phyloP scores from a whole-genome alignment of 768 basidiomycete genomes.

The Tylopilus vinaceipallidus region DNA sequence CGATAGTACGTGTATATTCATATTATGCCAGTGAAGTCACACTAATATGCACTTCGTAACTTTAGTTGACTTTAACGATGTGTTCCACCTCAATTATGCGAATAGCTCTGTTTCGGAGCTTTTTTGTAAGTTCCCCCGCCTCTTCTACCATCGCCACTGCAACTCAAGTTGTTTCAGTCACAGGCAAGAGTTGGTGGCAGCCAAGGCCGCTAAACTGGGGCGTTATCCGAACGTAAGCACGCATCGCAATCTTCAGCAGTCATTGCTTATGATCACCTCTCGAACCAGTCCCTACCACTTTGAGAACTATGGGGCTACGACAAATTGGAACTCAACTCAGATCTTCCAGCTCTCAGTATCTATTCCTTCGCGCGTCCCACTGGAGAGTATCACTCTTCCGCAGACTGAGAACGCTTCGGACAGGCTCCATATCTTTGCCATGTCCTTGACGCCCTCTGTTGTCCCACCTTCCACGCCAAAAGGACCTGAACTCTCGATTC shows the following conservation, averaged over 20 bases:
- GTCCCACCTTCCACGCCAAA: slow-evolving; percentile 24
- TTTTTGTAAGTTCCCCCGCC: slow-evolving; percentile 28
- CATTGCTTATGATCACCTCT: not conserved
- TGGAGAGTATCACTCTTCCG: slow-evolving; percentile 47
- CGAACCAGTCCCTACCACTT: slow-evolving; percentile 45
- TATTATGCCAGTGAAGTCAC: not conserved
- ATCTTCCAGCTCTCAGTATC: slow-evolving; percentile 47
- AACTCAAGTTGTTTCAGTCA: slow-evolving; percentile 32
- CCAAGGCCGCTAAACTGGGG: slow-evolving; percentile 42
- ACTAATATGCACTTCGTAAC: not conserved
- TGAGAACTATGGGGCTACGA: slow-evolving; percentile 31
- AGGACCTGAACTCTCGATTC: slow-evolving; percentile 37
- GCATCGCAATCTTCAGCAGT: not conserved
- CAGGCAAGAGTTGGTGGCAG: slow-evolving; percentile 46
- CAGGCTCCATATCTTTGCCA: slow-evolving; percentile 46
- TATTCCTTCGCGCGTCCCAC: slow-evolving; percentile 37
- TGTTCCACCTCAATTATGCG: slow-evolving; percentile 37
- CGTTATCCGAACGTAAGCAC: slow-evolving; percentile 41
- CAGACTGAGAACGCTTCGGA: slow-evolving; percentile 19
- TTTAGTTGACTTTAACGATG: slow-evolving; percentile 32
- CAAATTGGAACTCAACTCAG: slow-evolving; percentile 42
- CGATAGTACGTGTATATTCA: slow-evolving; percentile 29
- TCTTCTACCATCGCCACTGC: not conserved
- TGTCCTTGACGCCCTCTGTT: slow-evolving; percentile 39
- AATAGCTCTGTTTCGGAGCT: slow-evolving; percentile 36